phyloP scores from a whole-genome alignment of 108 stramenopile species.

The Cyclotella choctawhatcheeana region DNA sequence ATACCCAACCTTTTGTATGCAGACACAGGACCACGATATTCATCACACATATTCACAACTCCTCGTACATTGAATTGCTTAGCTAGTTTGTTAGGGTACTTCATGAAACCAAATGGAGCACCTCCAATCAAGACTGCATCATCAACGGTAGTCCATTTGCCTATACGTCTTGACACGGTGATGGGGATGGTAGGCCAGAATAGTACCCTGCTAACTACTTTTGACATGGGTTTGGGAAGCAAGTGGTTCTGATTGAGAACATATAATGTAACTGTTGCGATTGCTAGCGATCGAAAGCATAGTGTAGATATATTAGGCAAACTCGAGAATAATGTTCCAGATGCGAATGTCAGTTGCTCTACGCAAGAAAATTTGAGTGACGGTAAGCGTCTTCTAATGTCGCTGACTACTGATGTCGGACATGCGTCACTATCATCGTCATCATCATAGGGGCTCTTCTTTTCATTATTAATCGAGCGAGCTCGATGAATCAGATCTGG shows the following conservation, averaged over 20 bases:
- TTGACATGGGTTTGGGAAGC: conserved; percentile 66
- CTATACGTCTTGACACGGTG: conserved; percentile 67
- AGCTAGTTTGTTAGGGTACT: conserved; percentile 63
- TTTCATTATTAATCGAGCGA: conserved; percentile 7
- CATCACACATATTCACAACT: conserved; percentile 88
- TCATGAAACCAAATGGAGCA: conserved; percentile 74
- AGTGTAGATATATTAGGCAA: conserved; percentile 27
- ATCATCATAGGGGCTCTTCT: conserved; percentile 21
- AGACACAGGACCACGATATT: conserved; percentile 69
- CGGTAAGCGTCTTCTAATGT: neutral
- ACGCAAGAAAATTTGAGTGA: conserved; percentile 13
- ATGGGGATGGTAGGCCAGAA: conserved; percentile 90
- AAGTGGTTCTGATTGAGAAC: conserved; percentile 80
- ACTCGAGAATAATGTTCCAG: conserved; percentile 11
- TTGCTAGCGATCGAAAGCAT: conserved; percentile 28
- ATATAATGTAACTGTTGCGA: conserved; percentile 72
- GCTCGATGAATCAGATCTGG: neutral
- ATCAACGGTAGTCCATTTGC: conserved; percentile 82
- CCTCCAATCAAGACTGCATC: conserved; percentile 83
- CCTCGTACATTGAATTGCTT: conserved; percentile 69
- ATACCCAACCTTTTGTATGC: conserved; percentile 76
- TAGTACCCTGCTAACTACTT: conserved; percentile 62
- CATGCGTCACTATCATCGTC: conserved; percentile 12
- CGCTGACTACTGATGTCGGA: neutral
- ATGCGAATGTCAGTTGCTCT: conserved; percentile 7